phyloP scores from a whole-genome alignment of 2,329 filamentous ascomycete species.

The Aspergillus intermedius region DNA sequence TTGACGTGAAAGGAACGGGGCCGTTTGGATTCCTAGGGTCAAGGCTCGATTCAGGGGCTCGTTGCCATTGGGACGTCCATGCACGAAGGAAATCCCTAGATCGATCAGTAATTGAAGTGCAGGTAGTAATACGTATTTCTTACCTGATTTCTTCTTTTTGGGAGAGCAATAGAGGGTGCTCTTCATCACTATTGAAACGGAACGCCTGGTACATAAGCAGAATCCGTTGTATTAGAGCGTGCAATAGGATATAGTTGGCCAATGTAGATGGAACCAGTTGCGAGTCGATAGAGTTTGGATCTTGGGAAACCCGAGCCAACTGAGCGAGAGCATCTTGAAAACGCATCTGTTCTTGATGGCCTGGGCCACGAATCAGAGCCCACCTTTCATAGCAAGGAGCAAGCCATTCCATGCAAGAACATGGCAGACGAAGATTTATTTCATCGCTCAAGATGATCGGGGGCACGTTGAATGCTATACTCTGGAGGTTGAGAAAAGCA shows the following conservation, averaged over 20 bases:
- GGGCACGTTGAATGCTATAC: conserved; percentile 19
- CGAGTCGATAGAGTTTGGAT: background rate
- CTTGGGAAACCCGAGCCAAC: conserved; percentile 4
- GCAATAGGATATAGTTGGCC: conserved; percentile 62
- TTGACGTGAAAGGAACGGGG: conserved; percentile 58
- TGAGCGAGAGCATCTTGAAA: conserved; percentile 18
- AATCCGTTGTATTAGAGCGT: conserved; percentile 64
- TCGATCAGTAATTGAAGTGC: conserved; percentile 17
- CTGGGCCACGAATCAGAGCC: conserved; percentile 7
- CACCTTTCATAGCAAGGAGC: conserved; percentile 15
- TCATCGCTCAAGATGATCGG: conserved; percentile 20
- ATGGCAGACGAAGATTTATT: conserved; percentile 21
- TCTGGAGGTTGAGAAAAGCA: conserved; percentile 20
- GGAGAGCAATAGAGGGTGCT: background rate
- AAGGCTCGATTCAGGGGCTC: conserved; percentile 34
- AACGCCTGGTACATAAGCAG: conserved; percentile 51
- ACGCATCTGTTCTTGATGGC: conserved; percentile 10
- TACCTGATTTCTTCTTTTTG: background rate
- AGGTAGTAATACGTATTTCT: background rate
- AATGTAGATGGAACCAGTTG: conserved; percentile 34
- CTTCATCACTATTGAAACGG: background rate
- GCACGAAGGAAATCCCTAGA: conserved; percentile 34
- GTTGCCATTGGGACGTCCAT: conserved; percentile 37
- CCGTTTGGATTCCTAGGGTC: conserved; percentile 41
- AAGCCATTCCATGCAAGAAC: conserved; percentile 18